Evolutionary conservation across 352 stramenopile species (phyloP).

Genomic region (Phytophthora citrophthora): DNA sequence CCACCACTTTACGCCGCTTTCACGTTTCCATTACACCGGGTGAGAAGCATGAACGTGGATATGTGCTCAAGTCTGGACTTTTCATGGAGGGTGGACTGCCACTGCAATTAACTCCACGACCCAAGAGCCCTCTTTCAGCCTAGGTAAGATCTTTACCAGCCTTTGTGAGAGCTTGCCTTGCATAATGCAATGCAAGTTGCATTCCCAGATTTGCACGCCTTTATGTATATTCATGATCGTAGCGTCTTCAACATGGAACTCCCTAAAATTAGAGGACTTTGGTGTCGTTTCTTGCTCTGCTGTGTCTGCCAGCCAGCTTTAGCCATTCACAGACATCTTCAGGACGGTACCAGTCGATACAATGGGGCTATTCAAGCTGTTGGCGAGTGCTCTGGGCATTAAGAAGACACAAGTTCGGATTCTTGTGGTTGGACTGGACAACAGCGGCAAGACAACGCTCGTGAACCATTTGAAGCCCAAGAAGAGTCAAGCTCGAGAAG

Average conservation of each 20-base stretch:
- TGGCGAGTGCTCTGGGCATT: constrained; percentile 78
- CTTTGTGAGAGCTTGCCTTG: too few species aligned
- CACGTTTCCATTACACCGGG: constrained; percentile 49
- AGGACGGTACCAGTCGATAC: not conserved
- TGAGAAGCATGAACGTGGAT: constrained; percentile 49
- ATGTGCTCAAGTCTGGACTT: constrained; percentile 58
- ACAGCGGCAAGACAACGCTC: constrained; percentile 93
- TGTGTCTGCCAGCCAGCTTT: not conserved
- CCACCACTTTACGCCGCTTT: constrained; percentile 50
- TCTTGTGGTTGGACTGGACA: constrained; percentile 90
- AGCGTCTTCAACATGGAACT: too few species aligned
- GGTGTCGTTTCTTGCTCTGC: constrained; percentile 31
- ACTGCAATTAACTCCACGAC: constrained; percentile 41
- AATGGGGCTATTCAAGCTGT: constrained; percentile 90
- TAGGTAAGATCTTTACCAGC: not conserved
- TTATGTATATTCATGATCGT: too few species aligned
- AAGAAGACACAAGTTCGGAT: constrained; percentile 89
- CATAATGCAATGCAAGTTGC: too few species aligned
- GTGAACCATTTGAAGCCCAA: constrained; percentile 93
- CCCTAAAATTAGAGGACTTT: constrained; percentile 25
- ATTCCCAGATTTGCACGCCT: too few species aligned
- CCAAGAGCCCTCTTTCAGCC: not conserved
- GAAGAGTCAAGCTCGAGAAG: constrained; percentile 83
- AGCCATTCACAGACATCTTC: constrained; percentile 19
- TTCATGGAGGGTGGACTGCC: constrained; percentile 64